These are phyloP conservation scores for Ochromonas danica DNA, from an alignment of 108 stramenopile genomes.

Conservation along the genomic window DNA sequence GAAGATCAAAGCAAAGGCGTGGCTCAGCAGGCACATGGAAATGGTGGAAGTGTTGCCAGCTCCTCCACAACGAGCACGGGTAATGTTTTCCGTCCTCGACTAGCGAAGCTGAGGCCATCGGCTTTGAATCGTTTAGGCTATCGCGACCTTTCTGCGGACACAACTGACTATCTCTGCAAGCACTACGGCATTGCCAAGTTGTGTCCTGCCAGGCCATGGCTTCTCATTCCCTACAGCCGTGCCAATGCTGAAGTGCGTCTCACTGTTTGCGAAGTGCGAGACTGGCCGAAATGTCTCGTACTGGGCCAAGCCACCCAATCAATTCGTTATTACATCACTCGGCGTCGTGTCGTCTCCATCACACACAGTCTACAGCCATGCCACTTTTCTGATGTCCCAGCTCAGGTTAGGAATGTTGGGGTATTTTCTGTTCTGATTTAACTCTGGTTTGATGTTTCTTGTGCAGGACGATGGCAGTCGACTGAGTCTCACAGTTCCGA, in stretches of 20 bases:
- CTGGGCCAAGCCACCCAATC: background rate
- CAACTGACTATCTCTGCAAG: background rate
- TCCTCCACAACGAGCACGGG: background rate
- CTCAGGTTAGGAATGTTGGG: background rate
- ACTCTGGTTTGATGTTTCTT: no score
- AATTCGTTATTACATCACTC: background rate
- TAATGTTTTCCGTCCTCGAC: background rate
- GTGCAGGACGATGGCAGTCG: no score
- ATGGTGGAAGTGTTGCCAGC: background rate
- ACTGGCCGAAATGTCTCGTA: background rate
- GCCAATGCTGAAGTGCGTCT: background rate
- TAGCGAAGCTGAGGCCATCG: background rate
- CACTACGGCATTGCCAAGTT: background rate
- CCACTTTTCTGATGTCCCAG: background rate
- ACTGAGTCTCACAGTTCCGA: background rate
- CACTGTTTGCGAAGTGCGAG: background rate
- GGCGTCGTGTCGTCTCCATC: background rate
- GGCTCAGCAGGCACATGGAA: background rate
- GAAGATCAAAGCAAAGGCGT: background rate
- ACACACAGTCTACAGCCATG: background rate
- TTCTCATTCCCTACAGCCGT: background rate
- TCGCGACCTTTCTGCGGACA: background rate
- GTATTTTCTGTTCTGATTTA: no score
- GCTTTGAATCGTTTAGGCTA: background rate
- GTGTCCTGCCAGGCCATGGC: background rate